These are phyloP conservation scores for Colletotrichum abscissum DNA, from an alignment of 2,329 filamentous ascomycete genomes.

Conservation along the genomic window DNA sequence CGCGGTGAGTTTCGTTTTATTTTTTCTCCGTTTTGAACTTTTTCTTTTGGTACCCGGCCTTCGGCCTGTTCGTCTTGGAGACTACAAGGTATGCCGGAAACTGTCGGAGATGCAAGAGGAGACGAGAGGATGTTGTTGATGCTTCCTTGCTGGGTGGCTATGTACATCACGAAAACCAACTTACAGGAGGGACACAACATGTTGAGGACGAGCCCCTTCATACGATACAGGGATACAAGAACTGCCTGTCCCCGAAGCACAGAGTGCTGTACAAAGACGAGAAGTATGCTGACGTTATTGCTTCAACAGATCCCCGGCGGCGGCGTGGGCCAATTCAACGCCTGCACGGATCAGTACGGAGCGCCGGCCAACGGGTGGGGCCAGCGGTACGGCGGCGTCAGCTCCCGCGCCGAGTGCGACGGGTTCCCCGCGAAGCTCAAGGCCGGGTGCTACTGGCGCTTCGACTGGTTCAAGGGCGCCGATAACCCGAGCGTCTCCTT, in stretches of 20 bases:
- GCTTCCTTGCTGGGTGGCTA: background rate
- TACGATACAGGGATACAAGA: background rate
- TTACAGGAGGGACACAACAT: background rate
- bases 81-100: background rate
- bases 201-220: background rate
- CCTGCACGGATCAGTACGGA: slow-evolving; percentile 52
- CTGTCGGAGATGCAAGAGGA: background rate
- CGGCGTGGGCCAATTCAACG: slow-evolving; percentile 65
- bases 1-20: slow-evolving; percentile 44
- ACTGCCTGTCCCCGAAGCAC: too few species aligned
- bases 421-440: slow-evolving; percentile 64
- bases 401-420: slow-evolving; percentile 61
- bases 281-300: background rate
- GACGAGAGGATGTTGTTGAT: background rate
- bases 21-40: background rate
- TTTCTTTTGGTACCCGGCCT: background rate
- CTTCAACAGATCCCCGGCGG: slow-evolving; percentile 57
- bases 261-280: too few species aligned
- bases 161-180: background rate
- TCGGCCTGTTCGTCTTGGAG: background rate
- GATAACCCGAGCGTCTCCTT: slow-evolving; percentile 68
- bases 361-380: slow-evolving; percentile 64
- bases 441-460: slow-evolving; percentile 71
- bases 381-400: slow-evolving; percentile 68
- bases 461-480: slow-evolving; percentile 71